phyloP scores from a whole-genome alignment of 176 grass and related monocot species.

The Aegilops sharonensis region DNA sequence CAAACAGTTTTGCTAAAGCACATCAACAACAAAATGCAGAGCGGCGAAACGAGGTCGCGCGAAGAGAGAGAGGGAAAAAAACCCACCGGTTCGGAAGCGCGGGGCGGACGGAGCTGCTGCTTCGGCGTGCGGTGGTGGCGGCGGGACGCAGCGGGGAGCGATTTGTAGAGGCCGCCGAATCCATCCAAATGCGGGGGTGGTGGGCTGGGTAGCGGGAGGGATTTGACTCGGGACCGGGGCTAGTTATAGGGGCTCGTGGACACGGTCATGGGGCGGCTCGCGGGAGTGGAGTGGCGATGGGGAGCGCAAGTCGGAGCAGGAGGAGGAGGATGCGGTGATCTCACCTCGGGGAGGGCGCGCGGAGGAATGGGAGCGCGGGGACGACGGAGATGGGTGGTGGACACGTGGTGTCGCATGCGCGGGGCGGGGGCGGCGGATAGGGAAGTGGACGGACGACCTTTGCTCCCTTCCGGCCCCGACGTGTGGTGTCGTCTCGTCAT shows the following conservation, averaged over 20 bases:
- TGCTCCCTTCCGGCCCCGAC: not conserved
- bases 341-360: constrained; percentile 27
- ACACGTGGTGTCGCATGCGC: constrained; percentile 33
- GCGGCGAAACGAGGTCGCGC: not conserved
- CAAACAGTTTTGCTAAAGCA: not conserved
- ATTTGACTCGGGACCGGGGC: not conserved
- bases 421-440: constrained; percentile 11
- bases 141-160: constrained; percentile 23
- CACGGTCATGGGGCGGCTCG: constrained; percentile 1
- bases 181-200: constrained; percentile 29
- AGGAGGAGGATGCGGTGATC: constrained; percentile 41
- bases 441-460: constrained; percentile 25
- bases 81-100: constrained; percentile 25
- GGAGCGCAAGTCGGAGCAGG: not conserved
- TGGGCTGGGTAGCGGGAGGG: not conserved
- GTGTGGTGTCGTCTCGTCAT: not conserved
- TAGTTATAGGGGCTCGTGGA: constrained; percentile 23
- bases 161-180: constrained; percentile 29
- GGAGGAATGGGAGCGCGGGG: not conserved
- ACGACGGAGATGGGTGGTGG: not conserved
- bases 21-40: constrained; percentile 3
- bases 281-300: not conserved
- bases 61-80: not conserved
- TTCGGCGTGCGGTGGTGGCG: not conserved
- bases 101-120: constrained; percentile 4